Evolutionary conservation across 108 stramenopile species (phyloP).

Genomic region (Conticribra guillardii): DNA sequence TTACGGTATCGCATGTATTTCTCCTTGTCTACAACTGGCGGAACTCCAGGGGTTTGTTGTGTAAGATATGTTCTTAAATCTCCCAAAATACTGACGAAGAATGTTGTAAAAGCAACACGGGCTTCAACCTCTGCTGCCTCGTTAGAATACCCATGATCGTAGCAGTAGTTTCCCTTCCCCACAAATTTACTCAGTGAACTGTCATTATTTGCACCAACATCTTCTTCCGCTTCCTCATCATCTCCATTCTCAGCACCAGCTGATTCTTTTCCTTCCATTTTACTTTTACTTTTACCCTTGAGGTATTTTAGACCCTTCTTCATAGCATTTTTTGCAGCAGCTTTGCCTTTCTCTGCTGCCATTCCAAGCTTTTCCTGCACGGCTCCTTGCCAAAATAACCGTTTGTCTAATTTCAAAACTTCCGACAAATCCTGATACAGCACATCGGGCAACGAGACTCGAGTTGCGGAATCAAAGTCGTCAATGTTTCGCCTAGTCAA

Average conservation of each 20-base stretch:
- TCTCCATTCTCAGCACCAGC: constrained; percentile 1
- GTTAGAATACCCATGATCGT: constrained; percentile 39
- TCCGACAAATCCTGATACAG: constrained; percentile 45
- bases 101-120: constrained; percentile 44
- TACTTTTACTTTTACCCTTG: constrained; percentile 21
- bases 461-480: constrained; percentile 28
- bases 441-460: constrained; percentile 30
- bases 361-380: constrained; percentile 55
- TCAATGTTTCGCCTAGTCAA: constrained; percentile 39
- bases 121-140: constrained; percentile 54
- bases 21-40: constrained; percentile 43
- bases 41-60: constrained; percentile 23
- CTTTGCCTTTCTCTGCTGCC: constrained; percentile 41
- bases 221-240: constrained; percentile 23
- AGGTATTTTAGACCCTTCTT: constrained; percentile 47
- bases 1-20: constrained; percentile 48
- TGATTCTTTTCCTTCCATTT: constrained; percentile 20
- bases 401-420: constrained; percentile 27
- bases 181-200: constrained; percentile 20
- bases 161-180: constrained; percentile 42
- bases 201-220: constrained; percentile 11
- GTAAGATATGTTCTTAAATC: constrained; percentile 49
- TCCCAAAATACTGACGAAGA: constrained; percentile 52
- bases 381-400: constrained; percentile 42
- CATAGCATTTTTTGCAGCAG: constrained; percentile 32